A percentile compares a stretch with the other conserved stretches of the same genome.
phyloP scores from a whole-genome alignment of 2,329 filamentous ascomycete species.

The Fusarium kyushuense region DNA sequence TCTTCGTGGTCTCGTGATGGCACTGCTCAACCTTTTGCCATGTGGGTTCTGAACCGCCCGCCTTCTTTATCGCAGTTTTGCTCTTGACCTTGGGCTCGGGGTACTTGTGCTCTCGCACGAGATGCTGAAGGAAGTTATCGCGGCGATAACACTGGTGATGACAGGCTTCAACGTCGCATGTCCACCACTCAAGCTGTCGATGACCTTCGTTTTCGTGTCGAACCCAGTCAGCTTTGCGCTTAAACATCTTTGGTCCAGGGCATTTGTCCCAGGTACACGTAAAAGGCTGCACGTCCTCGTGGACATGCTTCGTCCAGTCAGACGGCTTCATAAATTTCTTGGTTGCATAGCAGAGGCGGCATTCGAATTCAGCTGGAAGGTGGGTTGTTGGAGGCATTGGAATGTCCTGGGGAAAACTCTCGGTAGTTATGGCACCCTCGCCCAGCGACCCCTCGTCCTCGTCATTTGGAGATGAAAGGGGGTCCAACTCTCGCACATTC shows the following conservation, averaged over 20 bases:
- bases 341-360: slow-evolving; percentile 84
- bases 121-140: slow-evolving; percentile 93
- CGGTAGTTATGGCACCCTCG: slow-evolving; percentile 76
- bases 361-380: slow-evolving; percentile 90
- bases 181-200: slow-evolving; percentile 91
- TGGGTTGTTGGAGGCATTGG: slow-evolving; percentile 81
- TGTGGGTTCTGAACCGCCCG: slow-evolving; percentile 70
- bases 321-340: slow-evolving; percentile 92
- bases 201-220: slow-evolving; percentile 94
- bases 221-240: slow-evolving; percentile 96
- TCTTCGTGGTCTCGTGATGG: slow-evolving; percentile 74
- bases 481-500: slow-evolving; percentile 70
- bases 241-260: slow-evolving; percentile 89
- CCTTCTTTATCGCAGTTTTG: slow-evolving; percentile 74
- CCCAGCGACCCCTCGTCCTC: slow-evolving; percentile 75
- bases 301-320: slow-evolving; percentile 96
- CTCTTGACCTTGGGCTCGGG: slow-evolving; percentile 83
- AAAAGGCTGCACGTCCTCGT: slow-evolving; percentile 93
- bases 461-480: slow-evolving; percentile 61
- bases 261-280: slow-evolving; percentile 91
- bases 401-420: slow-evolving; percentile 84
- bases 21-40: slow-evolving; percentile 85
- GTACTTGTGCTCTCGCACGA: slow-evolving; percentile 91
- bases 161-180: slow-evolving; percentile 84
- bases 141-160: slow-evolving; percentile 85